Conservation (phyloP, 768 basidiomycete genomes). For the Lentinula sp. region DNA sequence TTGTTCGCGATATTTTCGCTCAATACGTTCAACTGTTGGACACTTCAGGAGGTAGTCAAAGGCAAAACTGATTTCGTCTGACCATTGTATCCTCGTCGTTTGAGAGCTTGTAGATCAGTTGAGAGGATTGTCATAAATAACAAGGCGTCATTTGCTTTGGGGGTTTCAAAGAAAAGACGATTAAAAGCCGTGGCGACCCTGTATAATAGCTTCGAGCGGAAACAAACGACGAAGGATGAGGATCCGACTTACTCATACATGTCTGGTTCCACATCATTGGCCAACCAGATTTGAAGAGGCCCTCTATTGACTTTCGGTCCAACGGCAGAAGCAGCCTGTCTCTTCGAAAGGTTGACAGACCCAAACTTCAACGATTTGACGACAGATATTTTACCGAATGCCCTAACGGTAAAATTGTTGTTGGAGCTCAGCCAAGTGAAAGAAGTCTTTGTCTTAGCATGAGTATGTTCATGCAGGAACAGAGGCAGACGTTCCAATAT, state of each 20-base stretch:
- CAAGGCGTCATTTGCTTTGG: slow-evolving; percentile 81
- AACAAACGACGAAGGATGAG: background rate
- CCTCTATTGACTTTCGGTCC: slow-evolving; percentile 45
- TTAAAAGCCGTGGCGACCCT: slow-evolving; percentile 86
- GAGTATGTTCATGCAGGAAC: slow-evolving; percentile 86
- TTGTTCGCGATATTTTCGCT: slow-evolving; percentile 72
- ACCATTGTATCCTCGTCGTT: slow-evolving; percentile 85
- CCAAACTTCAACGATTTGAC: slow-evolving; percentile 56
- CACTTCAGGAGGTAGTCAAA: slow-evolving; percentile 2
- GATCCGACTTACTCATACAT: slow-evolving; percentile 81
- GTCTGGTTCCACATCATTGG: slow-evolving; percentile 69
- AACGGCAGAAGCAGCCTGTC: slow-evolving; percentile 69
- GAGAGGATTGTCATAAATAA: slow-evolving; percentile 92
- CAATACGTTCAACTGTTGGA: slow-evolving; percentile 75
- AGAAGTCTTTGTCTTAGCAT: slow-evolving; percentile 54
- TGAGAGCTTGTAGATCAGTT: slow-evolving; percentile 78
- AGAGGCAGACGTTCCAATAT: slow-evolving; percentile 83
- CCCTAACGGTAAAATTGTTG: slow-evolving; percentile 64
- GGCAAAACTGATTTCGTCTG: slow-evolving; percentile 4
- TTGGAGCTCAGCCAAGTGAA: slow-evolving; percentile 60
- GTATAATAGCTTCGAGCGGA: background rate
- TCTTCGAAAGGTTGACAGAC: slow-evolving; percentile 39
- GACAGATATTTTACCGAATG: slow-evolving; percentile 58
- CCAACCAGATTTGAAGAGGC: slow-evolving; percentile 74
- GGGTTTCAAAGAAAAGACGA: slow-evolving; percentile 68